Conservation (phyloP, 2,329 filamentous ascomycete species). For the Colletotrichum tabaci region DNA sequence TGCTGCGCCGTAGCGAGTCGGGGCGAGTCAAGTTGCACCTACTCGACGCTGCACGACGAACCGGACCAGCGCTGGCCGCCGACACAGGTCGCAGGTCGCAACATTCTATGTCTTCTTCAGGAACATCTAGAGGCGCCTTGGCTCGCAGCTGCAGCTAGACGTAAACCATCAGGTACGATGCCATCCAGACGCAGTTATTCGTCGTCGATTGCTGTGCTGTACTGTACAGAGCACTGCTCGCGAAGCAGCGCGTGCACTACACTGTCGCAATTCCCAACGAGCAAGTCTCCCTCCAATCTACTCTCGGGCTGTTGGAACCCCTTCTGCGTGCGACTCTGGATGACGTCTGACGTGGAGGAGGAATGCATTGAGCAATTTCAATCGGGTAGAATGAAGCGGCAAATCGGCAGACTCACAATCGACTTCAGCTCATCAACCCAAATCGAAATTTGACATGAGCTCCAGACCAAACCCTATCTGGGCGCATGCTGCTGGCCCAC, state of each 20-base stretch:
- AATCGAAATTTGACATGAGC: conserved; percentile 30
- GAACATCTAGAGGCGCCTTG: conserved; percentile 36
- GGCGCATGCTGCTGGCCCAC: not conserved
- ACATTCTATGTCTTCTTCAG: conserved; percentile 35
- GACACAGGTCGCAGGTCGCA: conserved; percentile 4
- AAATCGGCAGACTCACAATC: conserved; percentile 35
- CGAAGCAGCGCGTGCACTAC: not conserved
- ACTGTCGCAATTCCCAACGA: conserved; percentile 9
- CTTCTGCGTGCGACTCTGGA: conserved; percentile 17
- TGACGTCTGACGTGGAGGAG: conserved; percentile 39
- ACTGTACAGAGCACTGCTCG: not conserved
- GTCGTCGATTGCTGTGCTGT: conserved; percentile 16
- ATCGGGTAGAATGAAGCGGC: conserved; percentile 36
- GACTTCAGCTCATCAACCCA: conserved; percentile 25
- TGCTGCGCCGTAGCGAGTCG: conserved; percentile 10
- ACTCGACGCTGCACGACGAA: not conserved
- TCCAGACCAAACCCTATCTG: conserved; percentile 31
- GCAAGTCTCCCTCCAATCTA: conserved; percentile 20
- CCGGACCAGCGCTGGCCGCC: conserved; percentile 19
- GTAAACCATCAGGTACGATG: conserved; percentile 13
- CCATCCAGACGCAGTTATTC: conserved; percentile 7
- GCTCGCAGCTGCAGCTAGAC: conserved; percentile 35
- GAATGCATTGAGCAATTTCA: conserved; percentile 41
- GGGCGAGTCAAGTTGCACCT: conserved; percentile 10
- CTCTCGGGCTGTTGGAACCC: conserved; percentile 2